Base-by-base conservation (phyloP, 1,284 basidiomycete genomes). In the Papiliotrema fonsecae region DNA sequence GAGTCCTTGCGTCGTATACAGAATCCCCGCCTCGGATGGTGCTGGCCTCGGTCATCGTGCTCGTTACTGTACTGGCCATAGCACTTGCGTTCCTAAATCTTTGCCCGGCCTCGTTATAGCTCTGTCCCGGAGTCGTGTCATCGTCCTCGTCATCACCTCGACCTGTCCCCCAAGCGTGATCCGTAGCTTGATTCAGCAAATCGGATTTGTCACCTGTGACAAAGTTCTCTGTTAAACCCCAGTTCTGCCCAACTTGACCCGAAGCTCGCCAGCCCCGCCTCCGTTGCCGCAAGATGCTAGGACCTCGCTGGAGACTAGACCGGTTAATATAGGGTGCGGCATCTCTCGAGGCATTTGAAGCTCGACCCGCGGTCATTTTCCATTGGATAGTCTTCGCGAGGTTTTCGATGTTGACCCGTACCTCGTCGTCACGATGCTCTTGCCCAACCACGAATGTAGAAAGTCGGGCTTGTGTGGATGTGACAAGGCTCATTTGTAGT, bases 401-500 rank as follows among this genome's bases (percentile, higher is more conserved):
- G 13, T 56, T 55, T 19, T 69, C 62, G 19, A 72, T 65, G 34
- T 54, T 55, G 26, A 61, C 57, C 25, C 67, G 51, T 13, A 67
- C 62, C 42, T 69, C 66, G 25, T 61, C 58, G 50, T 72, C 66
- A 16, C 56, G 44, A 2, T 46, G 26, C 19, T 55, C 55, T 18
- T 51, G 35, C 1, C 52, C 39, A 2, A 65, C 56, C 48, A 67
- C 62, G 55, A 72, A 73, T 16, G 62, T 51, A 4, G 67, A 67
- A 41, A 64, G 67, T 28, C 58, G 53, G 10, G 70, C 67, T 56
- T 74, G 72, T 3, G 72, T 74, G 3, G 66, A 62, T n/a, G 74
- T 56, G 10, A 75, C 67, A 24, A 75, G 60, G 4, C 60, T 58
- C 71, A 74, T 72, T 44, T 74, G 73, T 28, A 71, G 60, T 6